Percentiles rank a stretch among this genome's conserved stretches.
Evolutionary conservation across 768 basidiomycete genomes (phyloP).

Genomic region (Leccinellum luteum): DNA sequence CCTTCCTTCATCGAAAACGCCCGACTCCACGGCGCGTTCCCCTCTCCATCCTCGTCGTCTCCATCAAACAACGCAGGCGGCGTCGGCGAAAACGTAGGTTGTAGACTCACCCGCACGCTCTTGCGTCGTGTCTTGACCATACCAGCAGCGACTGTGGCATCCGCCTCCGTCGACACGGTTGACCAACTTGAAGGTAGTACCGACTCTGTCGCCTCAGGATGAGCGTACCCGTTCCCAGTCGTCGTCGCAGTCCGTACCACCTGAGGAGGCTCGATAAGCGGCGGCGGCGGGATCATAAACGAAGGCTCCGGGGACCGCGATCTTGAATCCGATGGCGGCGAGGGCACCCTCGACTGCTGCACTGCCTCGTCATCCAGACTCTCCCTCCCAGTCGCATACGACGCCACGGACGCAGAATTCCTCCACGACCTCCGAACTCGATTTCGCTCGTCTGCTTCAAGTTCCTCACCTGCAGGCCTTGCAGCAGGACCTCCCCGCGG

Average conservation of each 20-base stretch:
- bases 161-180: not conserved
- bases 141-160: not conserved
- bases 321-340: not conserved
- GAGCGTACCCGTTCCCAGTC: too few relatives aligned
- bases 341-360: slow-evolving; percentile 13
- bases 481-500: not conserved
- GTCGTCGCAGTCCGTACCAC: not conserved
- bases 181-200: not conserved
- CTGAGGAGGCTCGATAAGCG: slow-evolving; percentile 11
- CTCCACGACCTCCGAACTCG: not conserved
- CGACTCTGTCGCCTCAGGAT: not conserved
- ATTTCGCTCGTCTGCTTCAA: not conserved
- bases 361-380: slow-evolving; percentile 36
- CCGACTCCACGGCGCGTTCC: slow-evolving; percentile 10
- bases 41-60: slow-evolving; percentile 40
- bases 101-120: slow-evolving; percentile 75
- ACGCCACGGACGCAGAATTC: slow-evolving; percentile 41
- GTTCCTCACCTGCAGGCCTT: too few relatives aligned
- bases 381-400: slow-evolving; percentile 68
- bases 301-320: not conserved
- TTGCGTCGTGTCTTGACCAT: slow-evolving; percentile 45
- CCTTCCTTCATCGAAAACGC: slow-evolving; percentile 9
- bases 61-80: slow-evolving; percentile 57
- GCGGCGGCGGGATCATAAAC: slow-evolving; percentile 12
- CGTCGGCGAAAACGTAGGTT: slow-evolving; percentile 72